A percentile compares a stretch with the other conserved stretches of the same genome.
Conservation (phyloP, 192 early-diverging fungal genomes). For the Haplosporangium gracile region DNA sequence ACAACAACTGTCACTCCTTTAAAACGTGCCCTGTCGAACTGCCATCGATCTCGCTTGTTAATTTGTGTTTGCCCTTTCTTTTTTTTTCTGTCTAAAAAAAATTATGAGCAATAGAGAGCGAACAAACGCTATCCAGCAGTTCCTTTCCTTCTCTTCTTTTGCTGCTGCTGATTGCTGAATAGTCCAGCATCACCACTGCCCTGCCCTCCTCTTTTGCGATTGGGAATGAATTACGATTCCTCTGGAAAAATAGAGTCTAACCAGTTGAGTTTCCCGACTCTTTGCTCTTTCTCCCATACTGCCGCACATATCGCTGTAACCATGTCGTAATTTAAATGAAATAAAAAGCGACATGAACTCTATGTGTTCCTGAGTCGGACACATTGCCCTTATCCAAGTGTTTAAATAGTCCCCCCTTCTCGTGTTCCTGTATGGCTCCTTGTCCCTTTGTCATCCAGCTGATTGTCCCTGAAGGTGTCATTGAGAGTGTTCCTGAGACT, state of each 20-base stretch:
- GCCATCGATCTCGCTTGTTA: neutral
- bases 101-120: neutral
- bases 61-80: neutral
- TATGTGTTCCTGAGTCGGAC: neutral
- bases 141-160: neutral
- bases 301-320: neutral
- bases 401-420: neutral
- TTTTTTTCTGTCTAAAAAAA: neutral
- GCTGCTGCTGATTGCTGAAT: too few relatives aligned
- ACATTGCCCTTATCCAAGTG: neutral
- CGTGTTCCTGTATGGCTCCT: neutral
- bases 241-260: too few relatives aligned
- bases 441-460: neutral
- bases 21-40: neutral
- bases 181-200: too few relatives aligned
- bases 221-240: neutral
- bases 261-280: neutral
- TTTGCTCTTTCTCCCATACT: neutral
- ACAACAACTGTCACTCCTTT: neutral
- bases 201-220: neutral
- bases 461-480: neutral
- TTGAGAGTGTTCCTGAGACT: neutral
- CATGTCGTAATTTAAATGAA: neutral
- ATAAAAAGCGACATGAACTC: neutral
- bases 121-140: neutral